A percentile compares a stretch with the other conserved stretches of the same genome.
These are phyloP conservation scores for Cinnamomum micranthum DNA, from an alignment of 164 flowering plant species.

Conservation along the genomic window DNA sequence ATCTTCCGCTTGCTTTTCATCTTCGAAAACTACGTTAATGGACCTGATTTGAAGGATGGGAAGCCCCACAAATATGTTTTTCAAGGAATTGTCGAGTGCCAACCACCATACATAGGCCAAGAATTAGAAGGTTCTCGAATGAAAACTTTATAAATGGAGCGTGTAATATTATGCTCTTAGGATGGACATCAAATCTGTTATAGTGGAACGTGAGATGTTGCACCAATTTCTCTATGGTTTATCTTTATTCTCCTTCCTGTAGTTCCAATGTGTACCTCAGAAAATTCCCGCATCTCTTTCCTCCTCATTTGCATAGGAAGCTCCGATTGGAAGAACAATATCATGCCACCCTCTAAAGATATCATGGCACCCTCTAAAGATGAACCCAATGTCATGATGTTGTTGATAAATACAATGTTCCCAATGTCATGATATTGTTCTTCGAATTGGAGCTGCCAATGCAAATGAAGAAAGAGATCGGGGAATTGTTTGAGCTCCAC, in stretches of 20 bases:
- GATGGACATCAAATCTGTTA: slow-evolving; percentile 36
- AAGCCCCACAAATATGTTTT: slow-evolving; percentile 36
- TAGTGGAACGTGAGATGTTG: slow-evolving; percentile 24
- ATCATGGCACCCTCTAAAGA: too few relatives aligned
- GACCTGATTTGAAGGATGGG: slow-evolving; percentile 44
- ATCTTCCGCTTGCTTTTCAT: slow-evolving; percentile 49
- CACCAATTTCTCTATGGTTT: slow-evolving; percentile 35
- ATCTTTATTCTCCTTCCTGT: slow-evolving; percentile 15
- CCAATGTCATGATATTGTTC: too few relatives aligned
- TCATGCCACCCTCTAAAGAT: too few relatives aligned
- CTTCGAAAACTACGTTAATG: slow-evolving; percentile 55
- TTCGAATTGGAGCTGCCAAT: background rate
- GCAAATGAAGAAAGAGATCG: background rate
- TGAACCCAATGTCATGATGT: too few relatives aligned
- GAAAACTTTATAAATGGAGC: slow-evolving; percentile 32
- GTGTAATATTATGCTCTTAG: slow-evolving; percentile 36
- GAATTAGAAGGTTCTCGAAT: slow-evolving; percentile 39
- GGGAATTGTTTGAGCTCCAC: background rate
- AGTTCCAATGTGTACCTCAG: slow-evolving; percentile 13
- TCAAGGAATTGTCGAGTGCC: slow-evolving; percentile 41
- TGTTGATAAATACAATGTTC: too few relatives aligned
- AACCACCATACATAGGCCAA: slow-evolving; percentile 35
- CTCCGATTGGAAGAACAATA: too few relatives aligned
- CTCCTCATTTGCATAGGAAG: too few relatives aligned
- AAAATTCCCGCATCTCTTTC: too few relatives aligned